Evolutionary conservation across 768 basidiomycete genomes (phyloP).

Genomic region (Termitomyces sp.): DNA sequence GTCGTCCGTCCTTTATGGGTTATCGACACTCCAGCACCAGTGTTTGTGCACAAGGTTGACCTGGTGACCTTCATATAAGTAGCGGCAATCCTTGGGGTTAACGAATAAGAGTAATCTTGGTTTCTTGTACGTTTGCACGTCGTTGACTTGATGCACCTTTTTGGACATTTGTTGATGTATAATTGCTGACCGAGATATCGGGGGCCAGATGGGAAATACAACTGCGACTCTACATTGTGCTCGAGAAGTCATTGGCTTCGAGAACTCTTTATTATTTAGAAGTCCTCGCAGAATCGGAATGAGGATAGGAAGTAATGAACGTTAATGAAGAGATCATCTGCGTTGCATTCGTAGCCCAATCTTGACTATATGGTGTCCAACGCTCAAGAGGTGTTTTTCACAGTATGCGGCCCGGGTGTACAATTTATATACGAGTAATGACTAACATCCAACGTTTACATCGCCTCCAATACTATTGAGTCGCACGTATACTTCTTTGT

Average conservation of each 20-base stretch:
- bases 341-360: neutral
- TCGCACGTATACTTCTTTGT: neutral
- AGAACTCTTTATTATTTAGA: neutral
- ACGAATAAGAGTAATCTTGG: conserved; percentile 10
- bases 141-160: conserved; percentile 8
- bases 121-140: conserved; percentile 14
- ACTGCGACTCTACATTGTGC: neutral
- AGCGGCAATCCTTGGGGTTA: conserved; percentile 5
- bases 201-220: conserved; percentile 2
- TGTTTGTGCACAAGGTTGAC: conserved; percentile 4
- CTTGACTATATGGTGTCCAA: neutral
- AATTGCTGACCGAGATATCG: conserved; percentile 2
- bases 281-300: neutral
- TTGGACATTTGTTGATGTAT: neutral
- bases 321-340: neutral
- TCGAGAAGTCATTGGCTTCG: neutral
- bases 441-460: neutral
- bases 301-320: neutral
- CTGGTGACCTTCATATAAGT: conserved; percentile 12
- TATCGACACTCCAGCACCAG: conserved; percentile 5
- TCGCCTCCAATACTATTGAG: neutral
- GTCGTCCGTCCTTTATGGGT: conserved; percentile 1
- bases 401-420: neutral
- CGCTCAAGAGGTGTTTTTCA: neutral
- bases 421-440: neutral